Evolutionary conservation across 2,329 filamentous ascomycete species (phyloP).

Genomic region (Dichotomopilus funicola): DNA sequence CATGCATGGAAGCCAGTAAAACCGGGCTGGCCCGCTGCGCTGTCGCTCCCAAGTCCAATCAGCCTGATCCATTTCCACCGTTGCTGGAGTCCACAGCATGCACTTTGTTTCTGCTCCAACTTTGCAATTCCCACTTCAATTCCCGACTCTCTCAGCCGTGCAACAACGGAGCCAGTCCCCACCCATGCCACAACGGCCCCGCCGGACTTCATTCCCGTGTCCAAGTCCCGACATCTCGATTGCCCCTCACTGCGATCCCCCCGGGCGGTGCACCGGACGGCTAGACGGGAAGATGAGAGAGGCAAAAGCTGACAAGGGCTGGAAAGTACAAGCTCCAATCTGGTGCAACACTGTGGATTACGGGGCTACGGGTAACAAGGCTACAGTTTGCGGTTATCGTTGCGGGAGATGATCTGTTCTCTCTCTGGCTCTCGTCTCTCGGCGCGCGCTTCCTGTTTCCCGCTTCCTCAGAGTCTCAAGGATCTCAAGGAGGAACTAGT

Average conservation of each 20-base stretch:
- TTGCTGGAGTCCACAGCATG: no score
- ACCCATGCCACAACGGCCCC: constrained; percentile 13
- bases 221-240: constrained; percentile 24
- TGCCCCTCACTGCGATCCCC: constrained; percentile 4
- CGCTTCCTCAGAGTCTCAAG: constrained; percentile 11
- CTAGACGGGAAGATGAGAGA: no score
- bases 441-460: constrained; percentile 9
- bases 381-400: not conserved
- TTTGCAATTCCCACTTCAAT: not conserved
- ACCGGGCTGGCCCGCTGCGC: no score
- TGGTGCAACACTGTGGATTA: no score
- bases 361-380: not conserved
- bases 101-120: no score
- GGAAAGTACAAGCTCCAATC: no score
- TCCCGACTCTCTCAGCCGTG: constrained; percentile 12
- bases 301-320: no score
- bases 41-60: no score
- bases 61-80: no score
- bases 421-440: not conserved
- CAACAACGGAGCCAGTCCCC: not conserved
- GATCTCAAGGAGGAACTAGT: no score
- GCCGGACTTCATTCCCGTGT: constrained; percentile 18
- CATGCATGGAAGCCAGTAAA: no score
- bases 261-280: no score
- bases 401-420: not conserved